A percentile compares a stretch with the other conserved stretches of the same genome.
These are phyloP conservation scores for Heterobasidion parviporum DNA, from an alignment of 1,284 basidiomycete species.

Conservation along the genomic window DNA sequence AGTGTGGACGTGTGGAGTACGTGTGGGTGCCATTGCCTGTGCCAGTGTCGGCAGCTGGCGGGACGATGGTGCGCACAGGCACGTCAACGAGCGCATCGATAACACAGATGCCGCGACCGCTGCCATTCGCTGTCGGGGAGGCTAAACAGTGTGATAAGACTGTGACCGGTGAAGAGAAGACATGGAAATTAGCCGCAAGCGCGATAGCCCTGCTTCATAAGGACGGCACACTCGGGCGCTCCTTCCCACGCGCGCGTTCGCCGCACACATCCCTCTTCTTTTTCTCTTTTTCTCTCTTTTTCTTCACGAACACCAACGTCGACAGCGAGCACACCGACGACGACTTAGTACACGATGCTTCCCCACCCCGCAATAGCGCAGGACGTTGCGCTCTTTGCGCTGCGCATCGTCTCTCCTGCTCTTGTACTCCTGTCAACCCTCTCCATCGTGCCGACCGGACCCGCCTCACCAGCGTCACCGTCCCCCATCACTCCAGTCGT, in stretches of 20 bases:
- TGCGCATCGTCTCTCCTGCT: constrained; percentile 57
- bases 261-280: constrained; percentile 4
- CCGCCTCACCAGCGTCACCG: constrained; percentile 36
- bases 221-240: not conserved
- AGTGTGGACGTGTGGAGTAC: too few relatives aligned
- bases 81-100: not conserved
- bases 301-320: constrained; percentile 3
- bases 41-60: not conserved
- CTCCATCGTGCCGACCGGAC: constrained; percentile 46
- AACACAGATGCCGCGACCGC: not conserved
- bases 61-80: not conserved
- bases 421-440: constrained; percentile 51
- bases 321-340: constrained; percentile 8
- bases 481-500: constrained; percentile 71
- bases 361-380: constrained; percentile 1
- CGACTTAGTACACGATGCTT: not conserved
- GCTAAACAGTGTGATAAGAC: not conserved
- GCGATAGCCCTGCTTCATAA: constrained; percentile 1
- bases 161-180: not conserved
- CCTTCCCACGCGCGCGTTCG: constrained; percentile 1
- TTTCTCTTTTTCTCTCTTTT: constrained; percentile 7
- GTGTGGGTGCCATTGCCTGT: too few relatives aligned
- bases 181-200: not conserved
- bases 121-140: not conserved
- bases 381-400: constrained; percentile 36